Evolutionary conservation across 2,329 filamentous ascomycete genomes (phyloP), one percentile per base, ranked within the genome.

Genomic region (Coleophoma eucalyptorum): DNA sequence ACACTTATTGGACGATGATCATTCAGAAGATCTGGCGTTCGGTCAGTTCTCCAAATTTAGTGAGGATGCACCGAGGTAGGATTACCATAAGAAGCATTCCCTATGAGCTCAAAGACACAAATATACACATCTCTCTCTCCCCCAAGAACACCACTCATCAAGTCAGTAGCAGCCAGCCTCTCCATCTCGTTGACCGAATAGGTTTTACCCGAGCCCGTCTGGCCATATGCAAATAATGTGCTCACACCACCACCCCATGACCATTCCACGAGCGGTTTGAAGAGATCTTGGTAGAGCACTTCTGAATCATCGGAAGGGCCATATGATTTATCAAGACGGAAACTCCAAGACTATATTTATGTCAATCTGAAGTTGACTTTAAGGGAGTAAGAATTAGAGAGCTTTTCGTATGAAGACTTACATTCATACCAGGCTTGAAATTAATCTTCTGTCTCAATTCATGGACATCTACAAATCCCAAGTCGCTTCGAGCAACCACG

Each of bases 71-170:
- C n/a, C 5, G 42, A 12, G 5, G 26, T 7, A 32, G 11, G 4
- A 12, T 20, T 71, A 6, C 69, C 70, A 1, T 67, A 68, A 57
- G 88, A 84, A 43, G 83, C 80, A 55, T 91, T 86, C 72, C 95
- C 84, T 66, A 97, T 97, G 46, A 97, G 78, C 68, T 96, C 93
- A 69, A 95, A 86, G 69, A 92, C 97, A 8, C 92, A 97, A 35
- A 90, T 82, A 5, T 93, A 93, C 57, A 97, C 96, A 51, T 97
- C 77, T 4, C 92, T 92, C 54, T 43, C 70, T 70, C 5, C 69
- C 70, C 31, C 42, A 12, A 44, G 26, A n/a, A 12, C 16, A 5
- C 42, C 42, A 31, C 26, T 44, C 42, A 44, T 44, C 5, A 44
- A 26, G 5, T 44, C 42, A 15, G 11, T 15, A 32, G 42, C 42